Percentiles rank a stretch among this genome's conserved stretches.
These are phyloP conservation scores for Diaporthe sp. DNA, from an alignment of 2,329 filamentous ascomycete genomes.

Conservation along the genomic window DNA sequence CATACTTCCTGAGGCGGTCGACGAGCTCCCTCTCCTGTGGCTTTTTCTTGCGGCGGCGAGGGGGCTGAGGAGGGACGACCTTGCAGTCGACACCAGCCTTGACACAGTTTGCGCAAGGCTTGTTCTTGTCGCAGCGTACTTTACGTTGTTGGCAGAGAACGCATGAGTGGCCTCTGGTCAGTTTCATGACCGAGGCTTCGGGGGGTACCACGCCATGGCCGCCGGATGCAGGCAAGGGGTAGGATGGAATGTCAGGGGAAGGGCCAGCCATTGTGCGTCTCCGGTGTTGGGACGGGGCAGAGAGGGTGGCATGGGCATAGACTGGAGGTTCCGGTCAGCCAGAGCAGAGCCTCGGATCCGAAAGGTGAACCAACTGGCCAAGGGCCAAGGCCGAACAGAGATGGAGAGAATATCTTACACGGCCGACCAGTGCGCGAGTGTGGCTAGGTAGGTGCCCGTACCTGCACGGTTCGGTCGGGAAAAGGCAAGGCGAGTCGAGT, in stretches of 20 bases:
- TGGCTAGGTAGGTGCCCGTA: conserved; percentile 19
- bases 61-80: conserved; percentile 68
- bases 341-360: conserved; percentile 40
- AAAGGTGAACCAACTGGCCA: conserved; percentile 31
- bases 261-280: conserved; percentile 39
- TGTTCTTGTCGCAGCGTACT: conserved; percentile 79
- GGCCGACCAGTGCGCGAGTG: conserved; percentile 9
- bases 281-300: conserved; percentile 29
- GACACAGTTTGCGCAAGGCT: conserved; percentile 79
- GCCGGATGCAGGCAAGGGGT: conserved; percentile 46
- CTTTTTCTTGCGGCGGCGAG: conserved; percentile 71
- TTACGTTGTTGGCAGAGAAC: conserved; percentile 83
- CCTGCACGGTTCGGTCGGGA: conserved; percentile 31
- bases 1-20: conserved; percentile 78
- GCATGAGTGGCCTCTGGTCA: conserved; percentile 74
- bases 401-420: conserved; percentile 26
- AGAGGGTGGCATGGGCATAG: conserved; percentile 26
- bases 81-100: conserved; percentile 73
- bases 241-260: conserved; percentile 39
- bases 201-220: conserved; percentile 39
- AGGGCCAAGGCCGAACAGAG: conserved; percentile 21
- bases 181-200: conserved; percentile 61
- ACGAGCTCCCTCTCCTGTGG: conserved; percentile 79
- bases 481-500: conserved; percentile 33
- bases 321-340: conserved; percentile 34